A percentile compares a stretch with the other conserved stretches of the same genome.
These are phyloP conservation scores for Monosporascus cannonballus DNA, from an alignment of 2,329 filamentous ascomycete species.

Conservation along the genomic window DNA sequence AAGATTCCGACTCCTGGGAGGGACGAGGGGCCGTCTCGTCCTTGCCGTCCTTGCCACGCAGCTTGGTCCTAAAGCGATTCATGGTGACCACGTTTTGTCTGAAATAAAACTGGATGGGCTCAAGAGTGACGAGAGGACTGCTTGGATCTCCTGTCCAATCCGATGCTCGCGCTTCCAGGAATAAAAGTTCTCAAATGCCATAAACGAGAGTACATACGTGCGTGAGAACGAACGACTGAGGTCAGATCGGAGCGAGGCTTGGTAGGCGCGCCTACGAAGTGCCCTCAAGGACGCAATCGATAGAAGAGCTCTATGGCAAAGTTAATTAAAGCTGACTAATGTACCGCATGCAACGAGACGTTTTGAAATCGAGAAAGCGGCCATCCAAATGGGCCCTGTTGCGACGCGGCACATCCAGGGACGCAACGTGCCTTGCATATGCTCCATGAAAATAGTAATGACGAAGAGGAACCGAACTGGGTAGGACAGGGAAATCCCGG, in stretches of 20 bases:
- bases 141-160: too few relatives aligned
- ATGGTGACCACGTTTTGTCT: slow-evolving; percentile 36
- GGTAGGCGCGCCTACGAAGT: background rate
- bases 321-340: background rate
- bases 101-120: background rate
- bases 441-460: background rate
- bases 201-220: background rate
- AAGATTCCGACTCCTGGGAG: slow-evolving; percentile 50
- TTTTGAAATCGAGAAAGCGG: background rate
- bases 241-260: background rate
- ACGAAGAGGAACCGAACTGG: background rate
- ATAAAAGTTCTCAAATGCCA: background rate
- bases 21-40: slow-evolving; percentile 46
- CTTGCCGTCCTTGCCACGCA: slow-evolving; percentile 52
- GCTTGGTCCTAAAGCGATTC: slow-evolving; percentile 70
- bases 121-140: background rate
- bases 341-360: background rate
- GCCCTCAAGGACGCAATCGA: background rate
- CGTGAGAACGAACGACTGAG: background rate
- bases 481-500: slow-evolving; percentile 5
- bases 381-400: background rate
- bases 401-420: background rate
- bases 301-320: background rate
- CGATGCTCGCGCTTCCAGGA: too few relatives aligned
- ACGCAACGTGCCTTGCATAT: background rate